Conservation (phyloP, 306 rosid species). For the Alnus glutinosa region DNA sequence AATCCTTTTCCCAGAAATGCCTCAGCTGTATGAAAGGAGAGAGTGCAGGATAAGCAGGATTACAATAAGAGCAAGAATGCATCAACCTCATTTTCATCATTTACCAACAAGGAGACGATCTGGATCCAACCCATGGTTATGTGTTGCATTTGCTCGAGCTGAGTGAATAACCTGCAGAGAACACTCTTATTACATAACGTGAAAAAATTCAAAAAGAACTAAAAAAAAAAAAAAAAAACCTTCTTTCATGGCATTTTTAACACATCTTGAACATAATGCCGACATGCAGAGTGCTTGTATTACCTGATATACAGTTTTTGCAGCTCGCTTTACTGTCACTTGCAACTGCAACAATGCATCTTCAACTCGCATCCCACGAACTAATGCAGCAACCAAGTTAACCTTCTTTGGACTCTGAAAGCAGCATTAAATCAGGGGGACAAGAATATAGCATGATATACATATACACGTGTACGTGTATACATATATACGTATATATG, state of each 20-base stretch:
- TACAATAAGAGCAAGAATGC: constrained; percentile 5
- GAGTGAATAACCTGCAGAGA: constrained; percentile 79
- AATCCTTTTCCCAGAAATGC: constrained; percentile 87
- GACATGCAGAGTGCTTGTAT: constrained; percentile 23
- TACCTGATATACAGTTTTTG: constrained; percentile 94
- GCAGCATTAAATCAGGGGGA: not conserved
- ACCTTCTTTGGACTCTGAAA: constrained; percentile 89
- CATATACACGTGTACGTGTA: too few relatives aligned
- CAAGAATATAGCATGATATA: not conserved
- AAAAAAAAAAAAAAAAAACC: not conserved
- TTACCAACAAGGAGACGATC: constrained; percentile 90
- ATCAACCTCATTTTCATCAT: constrained; percentile 25
- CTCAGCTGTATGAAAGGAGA: constrained; percentile 57
- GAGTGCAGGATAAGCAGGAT: constrained; percentile 23
- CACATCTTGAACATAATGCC: not conserved
- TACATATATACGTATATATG: too few relatives aligned
- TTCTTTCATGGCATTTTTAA: not conserved
- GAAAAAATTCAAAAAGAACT: constrained; percentile 1
- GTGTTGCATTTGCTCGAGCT: constrained; percentile 88
- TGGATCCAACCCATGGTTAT: constrained; percentile 83
- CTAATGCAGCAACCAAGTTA: constrained; percentile 91
- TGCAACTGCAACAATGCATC: constrained; percentile 94
- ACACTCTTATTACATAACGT: not conserved
- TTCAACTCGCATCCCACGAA: constrained; percentile 98
- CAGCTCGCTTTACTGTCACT: constrained; percentile 82